Evolutionary conservation across 202 grass and related monocot species (phyloP), one percentile per base, ranked within the genome.

Genomic region (Tripidium arundinaceum): DNA sequence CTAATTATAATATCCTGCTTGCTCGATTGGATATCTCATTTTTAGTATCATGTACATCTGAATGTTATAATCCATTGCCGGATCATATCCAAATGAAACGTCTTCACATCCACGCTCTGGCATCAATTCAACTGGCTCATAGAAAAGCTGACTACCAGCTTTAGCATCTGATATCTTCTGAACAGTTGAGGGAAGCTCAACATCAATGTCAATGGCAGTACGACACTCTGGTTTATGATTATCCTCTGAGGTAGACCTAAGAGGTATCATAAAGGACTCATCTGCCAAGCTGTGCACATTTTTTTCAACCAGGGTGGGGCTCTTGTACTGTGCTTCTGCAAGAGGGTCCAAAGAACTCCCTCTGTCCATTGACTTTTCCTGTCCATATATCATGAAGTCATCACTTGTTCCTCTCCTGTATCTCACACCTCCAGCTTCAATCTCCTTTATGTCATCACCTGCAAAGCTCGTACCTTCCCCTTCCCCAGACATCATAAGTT

Each of bases 211-310:
- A 82, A 99, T 90, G 46, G 87, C 65, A 38, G 65, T 87, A 75
- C 83, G 72, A 54, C 66, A 80, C 62, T 93, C 88, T 25, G 85
- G 58, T 57, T 74, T 83, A 85, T 83, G 40, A 68, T 78, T 79
- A 78, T 90, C 77, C 54, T 85, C 77, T 71, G 78, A 84, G 39
- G 37, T 86, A 46, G 85, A 91, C 78, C 85, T 93, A 83, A 85
- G 72, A 85, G 96, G 92, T 83, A 99, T 79, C 80, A 99, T 86
- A 62, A 99, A 99, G 43, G 96, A 91, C 59, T 96, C 96, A 42
- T 99, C 96, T 25, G 60, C 73, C 29, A 83, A 68, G 41, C 40
- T 62, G 6, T 77, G 76, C 7, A 74, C 81, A 81, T 68, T 87
- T 79, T 87, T 96, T 37, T 87, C 83, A 61, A 84, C 52, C 26